Base-by-base conservation (phyloP, 192 early-diverging fungal genomes). In the Phlyctochytrium arcticum region DNA sequence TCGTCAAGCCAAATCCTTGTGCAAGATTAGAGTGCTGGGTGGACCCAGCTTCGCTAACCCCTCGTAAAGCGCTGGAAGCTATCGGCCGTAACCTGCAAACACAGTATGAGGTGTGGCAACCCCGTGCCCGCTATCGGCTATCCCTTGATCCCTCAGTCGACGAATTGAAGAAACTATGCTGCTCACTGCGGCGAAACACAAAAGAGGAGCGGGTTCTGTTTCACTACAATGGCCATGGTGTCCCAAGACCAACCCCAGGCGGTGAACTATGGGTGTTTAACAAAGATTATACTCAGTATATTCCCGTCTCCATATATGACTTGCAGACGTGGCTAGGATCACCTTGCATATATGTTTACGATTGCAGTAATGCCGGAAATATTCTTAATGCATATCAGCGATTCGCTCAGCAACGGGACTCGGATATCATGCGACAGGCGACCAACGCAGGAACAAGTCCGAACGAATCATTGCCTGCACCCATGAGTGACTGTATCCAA, bases 191-290 rank as follows among this genome's bases (percentile, higher is more conserved):
- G 32, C 79, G 90, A 23, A 86, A 80, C 62, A 90, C 92, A 39
- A 96, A 95, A 66, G 94, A 96, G 37, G 94, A 95, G 49, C 87
- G 96, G 3, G 85, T 97, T 46, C 72, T 99, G 39, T 97, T 99
- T 55, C 93, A 99, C 67, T 99, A 97, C 81, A 99, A 99, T 60
- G 96, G 96, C 17, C 96, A 97, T 57, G 96, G 96, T 30, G 96
- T 99, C 17, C 96, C 96, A 5, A 89, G 89, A 60, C 95, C 96
- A 12, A 96, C 95, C 10, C 70, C 80, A 12, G 91, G 89, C 60
- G 96, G 96, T 51, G 96, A 99, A 67, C 90, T 97, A 44, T 99
- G 96, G 96, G 95, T 94, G 35, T 99, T 99, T 67, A 97, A 99
- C 80, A 90, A 90, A 68, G 87, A 88, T 57, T 97, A 93, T 81